Evolutionary conservation across 2,329 filamentous ascomycete species (phyloP), one percentile per base, ranked within the genome.

Genomic region (Colletotrichum lupini): DNA sequence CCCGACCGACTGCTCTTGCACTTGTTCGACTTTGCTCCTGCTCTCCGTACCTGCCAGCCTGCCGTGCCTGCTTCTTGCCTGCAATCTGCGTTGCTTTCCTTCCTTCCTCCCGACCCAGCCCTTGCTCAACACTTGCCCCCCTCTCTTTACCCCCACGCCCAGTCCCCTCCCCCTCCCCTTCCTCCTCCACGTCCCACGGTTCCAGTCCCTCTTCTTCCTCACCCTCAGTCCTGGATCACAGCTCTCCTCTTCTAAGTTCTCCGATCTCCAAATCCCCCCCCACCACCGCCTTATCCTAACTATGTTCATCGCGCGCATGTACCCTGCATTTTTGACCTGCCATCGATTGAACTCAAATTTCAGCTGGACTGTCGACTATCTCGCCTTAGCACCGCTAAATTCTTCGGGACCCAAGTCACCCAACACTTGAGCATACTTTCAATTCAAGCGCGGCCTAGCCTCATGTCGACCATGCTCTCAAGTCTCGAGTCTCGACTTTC

Each of bases 261-360:
- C 56, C 68, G 55, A 71, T 53, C 61, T 30, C 42, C 42, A 28
- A 59, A 67, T 32, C 66, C 68, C 30, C 63, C 32, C 8, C 46
- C 46, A 30, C 52, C 49, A 49, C 64, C 46, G 35, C 49, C 37
- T 59, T 66, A 42, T 66, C 30, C 26, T 42, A 42, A 6, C 37
- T 68, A 3, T 42, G 14, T 22, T 66, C 55, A 7, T 59, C 26
- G 19, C 9, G 26, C n/a, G 26, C n/a, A 14, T 30, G 4, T 37
- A 58, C 53, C 53, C 67, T 69, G 59, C 61, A 32, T 59, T 12
- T 24, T 6, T 52, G 37, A 19, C 53, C 49, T 37, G 60, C 28
- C 49, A 35, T 57, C 46, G 49, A 58, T 22, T 35, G 42, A 57
- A 60, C 22, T 37, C 64, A 71, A 71, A 55, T 57, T 49, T 42